These are phyloP conservation scores for Ophiostoma himal-ulmi DNA, from an alignment of 2,329 filamentous ascomycete species.

Conservation along the genomic window DNA sequence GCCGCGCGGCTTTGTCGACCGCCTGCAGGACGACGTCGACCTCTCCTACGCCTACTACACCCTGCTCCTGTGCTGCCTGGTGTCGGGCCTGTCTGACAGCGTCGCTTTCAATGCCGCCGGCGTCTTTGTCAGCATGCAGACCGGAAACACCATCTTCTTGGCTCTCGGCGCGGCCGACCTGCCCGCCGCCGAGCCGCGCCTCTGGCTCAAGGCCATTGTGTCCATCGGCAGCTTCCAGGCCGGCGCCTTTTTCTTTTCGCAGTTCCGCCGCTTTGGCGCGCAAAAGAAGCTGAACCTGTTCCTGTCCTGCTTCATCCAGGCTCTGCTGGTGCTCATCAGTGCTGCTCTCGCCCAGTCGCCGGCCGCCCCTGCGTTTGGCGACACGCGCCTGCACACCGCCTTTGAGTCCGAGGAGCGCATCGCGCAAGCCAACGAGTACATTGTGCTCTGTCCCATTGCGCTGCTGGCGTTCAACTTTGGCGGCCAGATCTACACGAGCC, in stretches of 20 bases:
- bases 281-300: constrained; percentile 61
- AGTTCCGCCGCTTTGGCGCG: constrained; percentile 52
- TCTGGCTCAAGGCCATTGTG: constrained; percentile 66
- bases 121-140: constrained; percentile 79
- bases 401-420: constrained; percentile 36
- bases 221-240: constrained; percentile 66
- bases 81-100: constrained; percentile 72
- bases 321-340: constrained; percentile 44
- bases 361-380: constrained; percentile 41
- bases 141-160: constrained; percentile 74
- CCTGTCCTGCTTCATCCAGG: constrained; percentile 51
- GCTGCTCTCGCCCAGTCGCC: constrained; percentile 47
- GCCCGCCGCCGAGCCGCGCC: constrained; percentile 47
- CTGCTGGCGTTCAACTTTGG: constrained; percentile 51
- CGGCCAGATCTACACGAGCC: constrained; percentile 49
- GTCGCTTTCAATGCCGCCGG: constrained; percentile 72
- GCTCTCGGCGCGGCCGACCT: constrained; percentile 57
- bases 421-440: constrained; percentile 36
- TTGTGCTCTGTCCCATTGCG: constrained; percentile 36
- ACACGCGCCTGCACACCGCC: constrained; percentile 27
- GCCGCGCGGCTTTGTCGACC: not conserved
- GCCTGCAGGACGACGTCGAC: constrained; percentile 23
- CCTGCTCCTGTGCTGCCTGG: constrained; percentile 65
- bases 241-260: constrained; percentile 65
- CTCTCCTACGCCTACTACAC: constrained; percentile 53